phyloP scores from a whole-genome alignment of 345 rosid species.

The Boechera divaricarpa region DNA sequence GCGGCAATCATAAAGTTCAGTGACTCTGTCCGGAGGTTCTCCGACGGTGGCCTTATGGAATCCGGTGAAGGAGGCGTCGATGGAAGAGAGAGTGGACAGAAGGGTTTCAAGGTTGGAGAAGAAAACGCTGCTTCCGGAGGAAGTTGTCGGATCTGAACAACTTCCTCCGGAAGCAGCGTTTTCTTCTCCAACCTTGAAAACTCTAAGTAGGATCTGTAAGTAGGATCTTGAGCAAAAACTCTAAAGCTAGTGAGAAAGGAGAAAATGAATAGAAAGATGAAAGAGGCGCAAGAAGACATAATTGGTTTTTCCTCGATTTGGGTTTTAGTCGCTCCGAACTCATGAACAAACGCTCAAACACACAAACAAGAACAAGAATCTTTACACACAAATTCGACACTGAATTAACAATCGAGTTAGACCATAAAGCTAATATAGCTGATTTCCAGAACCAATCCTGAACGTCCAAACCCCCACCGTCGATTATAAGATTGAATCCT shows the following conservation, averaged over 20 bases:
- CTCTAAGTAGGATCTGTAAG: not conserved
- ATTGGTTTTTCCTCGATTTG: not conserved
- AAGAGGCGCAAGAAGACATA: not conserved
- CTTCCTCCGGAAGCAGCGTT: too few species aligned
- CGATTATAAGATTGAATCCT: too few species aligned
- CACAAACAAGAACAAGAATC: too few species aligned
- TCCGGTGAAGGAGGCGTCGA: not conserved
- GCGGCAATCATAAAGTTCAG: conserved; percentile 45
- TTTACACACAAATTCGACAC: too few species aligned
- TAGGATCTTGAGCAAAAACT: conserved; percentile 20
- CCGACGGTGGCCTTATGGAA: conserved; percentile 41
- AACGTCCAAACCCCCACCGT: too few species aligned
- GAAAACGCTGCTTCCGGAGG: conserved; percentile 40
- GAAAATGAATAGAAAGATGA: conserved; percentile 5
- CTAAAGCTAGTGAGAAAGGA: conserved; percentile 14
- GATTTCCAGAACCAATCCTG: too few species aligned
- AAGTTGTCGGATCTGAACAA: conserved; percentile 5
- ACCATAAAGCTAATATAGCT: too few species aligned
- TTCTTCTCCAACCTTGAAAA: too few species aligned
- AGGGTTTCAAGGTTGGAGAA: conserved; percentile 40
- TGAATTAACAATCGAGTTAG: too few species aligned
- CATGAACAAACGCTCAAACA: too few species aligned
- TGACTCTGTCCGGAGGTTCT: conserved; percentile 9
- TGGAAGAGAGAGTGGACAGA: conserved; percentile 36
- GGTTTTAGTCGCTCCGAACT: not conserved